A percentile compares a stretch with the other conserved stretches of the same genome.
These are phyloP conservation scores for Phytophthora foliorum DNA, from an alignment of 352 stramenopile species.

Conservation along the genomic window DNA sequence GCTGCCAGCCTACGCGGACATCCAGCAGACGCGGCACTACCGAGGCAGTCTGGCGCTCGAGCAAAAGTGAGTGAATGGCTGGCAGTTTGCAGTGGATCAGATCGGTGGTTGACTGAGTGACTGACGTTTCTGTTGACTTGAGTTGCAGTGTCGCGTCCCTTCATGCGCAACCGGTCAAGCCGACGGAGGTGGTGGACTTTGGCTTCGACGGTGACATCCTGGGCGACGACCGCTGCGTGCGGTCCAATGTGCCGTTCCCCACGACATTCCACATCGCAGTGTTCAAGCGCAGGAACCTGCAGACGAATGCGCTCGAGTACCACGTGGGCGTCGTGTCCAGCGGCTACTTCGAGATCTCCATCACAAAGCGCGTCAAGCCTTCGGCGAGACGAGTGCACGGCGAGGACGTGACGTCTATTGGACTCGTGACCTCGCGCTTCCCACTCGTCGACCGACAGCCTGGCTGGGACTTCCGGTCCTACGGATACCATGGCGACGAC, in stretches of 20 bases:
- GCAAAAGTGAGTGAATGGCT: slow-evolving; percentile 37
- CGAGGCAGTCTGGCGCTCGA: slow-evolving; percentile 36
- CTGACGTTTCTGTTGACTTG: slow-evolving; percentile 11
- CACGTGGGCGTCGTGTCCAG: slow-evolving; percentile 42
- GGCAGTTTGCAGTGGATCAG: not conserved
- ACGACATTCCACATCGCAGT: slow-evolving; percentile 45
- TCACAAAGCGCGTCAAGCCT: slow-evolving; percentile 39
- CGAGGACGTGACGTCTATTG: slow-evolving; percentile 64
- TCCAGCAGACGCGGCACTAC: slow-evolving; percentile 41
- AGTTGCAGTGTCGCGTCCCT: slow-evolving; percentile 37
- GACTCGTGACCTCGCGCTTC: slow-evolving; percentile 62
- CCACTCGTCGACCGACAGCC: slow-evolving; percentile 68
- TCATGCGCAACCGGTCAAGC: slow-evolving; percentile 25
- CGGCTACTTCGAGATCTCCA: slow-evolving; percentile 49
- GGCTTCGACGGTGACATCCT: slow-evolving; percentile 44
- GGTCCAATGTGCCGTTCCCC: slow-evolving; percentile 43
- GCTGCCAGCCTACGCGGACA: slow-evolving; percentile 43
- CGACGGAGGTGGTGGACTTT: slow-evolving; percentile 33
- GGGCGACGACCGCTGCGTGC: slow-evolving; percentile 45
- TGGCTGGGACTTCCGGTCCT: slow-evolving; percentile 72
- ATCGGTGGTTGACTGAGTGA: not conserved
- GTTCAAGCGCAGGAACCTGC: slow-evolving; percentile 41
- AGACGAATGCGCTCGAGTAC: slow-evolving; percentile 35
- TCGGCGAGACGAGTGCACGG: slow-evolving; percentile 39
- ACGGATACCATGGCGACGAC: slow-evolving; percentile 85